phyloP scores from a whole-genome alignment of 257 asterid genomes.

The Haberlea rhodopensis region DNA sequence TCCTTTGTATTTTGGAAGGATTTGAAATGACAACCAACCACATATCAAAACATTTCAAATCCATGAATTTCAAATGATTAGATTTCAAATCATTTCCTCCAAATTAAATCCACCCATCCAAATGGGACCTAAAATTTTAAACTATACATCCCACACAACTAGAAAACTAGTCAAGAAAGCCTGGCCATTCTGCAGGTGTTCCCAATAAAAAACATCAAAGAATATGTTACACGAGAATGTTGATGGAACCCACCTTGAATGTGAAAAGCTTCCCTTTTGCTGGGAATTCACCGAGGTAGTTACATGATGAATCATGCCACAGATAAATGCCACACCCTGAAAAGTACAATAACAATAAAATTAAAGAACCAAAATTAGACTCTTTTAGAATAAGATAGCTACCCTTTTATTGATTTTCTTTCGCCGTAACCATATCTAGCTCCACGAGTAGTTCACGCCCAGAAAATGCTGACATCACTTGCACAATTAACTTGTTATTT shows the following conservation, averaged over 20 bases:
- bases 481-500: conserved; percentile 1
- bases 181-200: not conserved
- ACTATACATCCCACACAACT: not conserved
- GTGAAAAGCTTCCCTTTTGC: conserved; percentile 44
- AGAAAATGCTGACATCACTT: conserved; percentile 9
- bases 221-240: conserved; percentile 14
- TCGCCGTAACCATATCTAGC: not conserved
- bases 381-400: not conserved
- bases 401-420: not conserved
- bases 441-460: not conserved
- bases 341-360: conserved; percentile 26
- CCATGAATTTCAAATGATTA: too few species aligned
- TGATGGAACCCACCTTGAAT: conserved; percentile 49
- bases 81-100: too few species aligned
- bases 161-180: conserved; percentile 3
- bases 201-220: conserved; percentile 5
- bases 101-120: too few species aligned
- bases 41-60: too few species aligned
- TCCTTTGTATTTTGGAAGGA: too few species aligned
- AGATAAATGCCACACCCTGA: conserved; percentile 84
- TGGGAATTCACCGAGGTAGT: conserved; percentile 43
- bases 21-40: too few species aligned
- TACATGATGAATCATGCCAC: conserved; percentile 70
- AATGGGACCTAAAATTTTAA: not conserved
- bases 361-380: conserved; percentile 14